phyloP scores from a whole-genome alignment of 805 yeast genomes.

The Scheffersomyces stipitis region DNA sequence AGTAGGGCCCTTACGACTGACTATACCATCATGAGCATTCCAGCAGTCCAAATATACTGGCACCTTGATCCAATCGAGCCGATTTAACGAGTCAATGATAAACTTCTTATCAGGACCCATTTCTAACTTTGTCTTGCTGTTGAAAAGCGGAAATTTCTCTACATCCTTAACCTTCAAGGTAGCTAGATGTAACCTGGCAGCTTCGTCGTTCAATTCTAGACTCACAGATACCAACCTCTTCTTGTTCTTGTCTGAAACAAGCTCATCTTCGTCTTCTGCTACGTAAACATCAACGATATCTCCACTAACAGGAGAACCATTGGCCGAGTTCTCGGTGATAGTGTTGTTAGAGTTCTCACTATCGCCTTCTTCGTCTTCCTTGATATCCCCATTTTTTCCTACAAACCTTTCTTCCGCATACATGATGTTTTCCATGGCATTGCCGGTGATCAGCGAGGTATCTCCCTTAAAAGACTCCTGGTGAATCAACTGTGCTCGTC shows the following conservation, averaged over 20 bases:
- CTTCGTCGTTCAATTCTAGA: conserved; percentile 22
- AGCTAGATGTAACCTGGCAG: conserved; percentile 13
- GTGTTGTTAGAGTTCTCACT: conserved; percentile 1
- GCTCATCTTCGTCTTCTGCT: conserved; percentile 5
- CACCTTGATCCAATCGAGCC: conserved; percentile 72
- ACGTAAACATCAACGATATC: conserved; percentile 12
- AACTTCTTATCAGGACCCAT: conserved; percentile 35
- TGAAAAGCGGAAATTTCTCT: conserved; percentile 29
- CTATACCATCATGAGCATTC: conserved; percentile 86
- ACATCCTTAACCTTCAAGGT: conserved; percentile 16
- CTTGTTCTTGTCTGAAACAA: conserved; percentile 5
- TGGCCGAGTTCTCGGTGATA: not conserved
- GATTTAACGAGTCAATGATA: conserved; percentile 57
- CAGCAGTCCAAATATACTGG: conserved; percentile 69
- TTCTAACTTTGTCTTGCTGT: conserved; percentile 23
- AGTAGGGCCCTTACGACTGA: conserved; percentile 67
- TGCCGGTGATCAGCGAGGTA: conserved; percentile 37
- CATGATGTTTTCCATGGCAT: conserved; percentile 36
- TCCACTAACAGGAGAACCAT: conserved; percentile 11
- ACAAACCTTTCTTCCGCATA: conserved; percentile 34
- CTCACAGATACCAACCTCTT: conserved; percentile 19
- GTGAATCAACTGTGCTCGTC: conserved; percentile 22
- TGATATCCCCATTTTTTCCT: conserved; percentile 9
- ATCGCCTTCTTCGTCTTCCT: conserved; percentile 10
- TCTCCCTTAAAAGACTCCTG: conserved; percentile 43